Percentiles rank a stretch among this genome's conserved stretches.
These are phyloP conservation scores for Lachnellula cervina DNA, from an alignment of 2,329 filamentous ascomycete genomes.

Conservation along the genomic window DNA sequence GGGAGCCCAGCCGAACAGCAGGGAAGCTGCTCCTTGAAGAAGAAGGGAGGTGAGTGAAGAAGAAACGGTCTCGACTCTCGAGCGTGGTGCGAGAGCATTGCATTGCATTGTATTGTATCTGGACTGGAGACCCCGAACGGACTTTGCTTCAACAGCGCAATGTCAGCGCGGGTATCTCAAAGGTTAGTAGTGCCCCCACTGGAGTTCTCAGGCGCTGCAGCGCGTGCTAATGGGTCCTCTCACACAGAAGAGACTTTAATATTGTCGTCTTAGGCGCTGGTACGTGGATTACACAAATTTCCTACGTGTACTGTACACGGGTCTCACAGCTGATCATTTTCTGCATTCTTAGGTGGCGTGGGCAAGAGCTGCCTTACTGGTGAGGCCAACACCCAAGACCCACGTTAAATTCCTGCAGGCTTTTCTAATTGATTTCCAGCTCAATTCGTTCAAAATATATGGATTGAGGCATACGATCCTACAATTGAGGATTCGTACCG, in stretches of 20 bases:
- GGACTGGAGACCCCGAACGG: background rate
- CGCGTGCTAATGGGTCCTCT: constrained; percentile 2
- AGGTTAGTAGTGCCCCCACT: constrained; percentile 14
- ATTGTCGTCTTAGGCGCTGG: constrained; percentile 63
- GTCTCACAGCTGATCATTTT: constrained; percentile 23
- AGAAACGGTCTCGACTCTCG: background rate
- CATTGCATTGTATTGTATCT: background rate
- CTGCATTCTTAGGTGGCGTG: constrained; percentile 54
- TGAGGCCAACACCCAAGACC: constrained; percentile 35
- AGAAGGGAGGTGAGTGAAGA: background rate
- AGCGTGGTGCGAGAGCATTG: background rate
- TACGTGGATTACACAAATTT: constrained; percentile 30
- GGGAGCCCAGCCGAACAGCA: background rate
- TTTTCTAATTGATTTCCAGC: constrained; percentile 37
- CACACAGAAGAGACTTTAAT: constrained; percentile 55
- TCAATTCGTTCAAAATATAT: constrained; percentile 72
- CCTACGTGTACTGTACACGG: constrained; percentile 1
- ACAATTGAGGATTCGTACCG: constrained; percentile 59
- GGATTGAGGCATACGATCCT: constrained; percentile 65
- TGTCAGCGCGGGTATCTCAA: constrained; percentile 23
- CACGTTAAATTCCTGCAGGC: constrained; percentile 17
- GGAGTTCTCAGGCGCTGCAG: background rate
- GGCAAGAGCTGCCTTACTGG: constrained; percentile 72
- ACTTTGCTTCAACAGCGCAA: constrained; percentile 9
- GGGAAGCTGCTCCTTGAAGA: background rate